These are phyloP conservation scores for Moesziomyces sp. DNA, from an alignment of 1,284 basidiomycete genomes.

Conservation along the genomic window DNA sequence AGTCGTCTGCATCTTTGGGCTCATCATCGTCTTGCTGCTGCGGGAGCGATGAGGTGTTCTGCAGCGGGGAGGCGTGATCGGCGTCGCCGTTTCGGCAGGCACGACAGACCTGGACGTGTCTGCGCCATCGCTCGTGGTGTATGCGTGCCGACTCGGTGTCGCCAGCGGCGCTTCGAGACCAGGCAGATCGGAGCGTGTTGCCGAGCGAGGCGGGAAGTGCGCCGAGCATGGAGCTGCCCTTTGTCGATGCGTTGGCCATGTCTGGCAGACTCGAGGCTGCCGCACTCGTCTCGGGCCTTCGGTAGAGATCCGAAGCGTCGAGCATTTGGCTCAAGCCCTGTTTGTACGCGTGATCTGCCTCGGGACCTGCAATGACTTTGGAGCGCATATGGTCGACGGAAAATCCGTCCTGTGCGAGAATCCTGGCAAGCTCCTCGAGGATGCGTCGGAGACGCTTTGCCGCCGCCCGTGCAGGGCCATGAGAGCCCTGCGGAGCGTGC, in stretches of 20 bases:
- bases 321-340: conserved; percentile 20
- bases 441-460: conserved; percentile 32
- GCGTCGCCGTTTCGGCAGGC: conserved; percentile 63
- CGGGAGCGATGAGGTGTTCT: background rate
- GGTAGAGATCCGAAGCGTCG: conserved; percentile 19
- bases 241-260: background rate
- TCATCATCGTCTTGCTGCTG: background rate
- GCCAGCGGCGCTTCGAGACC: background rate
- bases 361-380: conserved; percentile 7
- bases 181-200: conserved; percentile 16
- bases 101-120: conserved; percentile 67
- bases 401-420: conserved; percentile 40
- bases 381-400: conserved; percentile 39
- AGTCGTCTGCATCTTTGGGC: background rate
- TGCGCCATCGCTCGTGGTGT: conserved; percentile 48
- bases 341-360: conserved; percentile 12
- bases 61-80: background rate
- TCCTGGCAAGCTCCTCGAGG: conserved; percentile 24
- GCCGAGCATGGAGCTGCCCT: conserved; percentile 8
- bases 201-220: conserved; percentile 29
- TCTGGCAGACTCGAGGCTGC: conserved; percentile 11
- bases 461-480: conserved; percentile 5
- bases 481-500: no score
- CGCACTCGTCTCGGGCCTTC: background rate
- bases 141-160: conserved; percentile 3